A percentile compares a stretch with the other conserved stretches of the same genome.
phyloP scores from a whole-genome alignment of 441 rosid genomes.

The Adansonia madagascariensis region DNA sequence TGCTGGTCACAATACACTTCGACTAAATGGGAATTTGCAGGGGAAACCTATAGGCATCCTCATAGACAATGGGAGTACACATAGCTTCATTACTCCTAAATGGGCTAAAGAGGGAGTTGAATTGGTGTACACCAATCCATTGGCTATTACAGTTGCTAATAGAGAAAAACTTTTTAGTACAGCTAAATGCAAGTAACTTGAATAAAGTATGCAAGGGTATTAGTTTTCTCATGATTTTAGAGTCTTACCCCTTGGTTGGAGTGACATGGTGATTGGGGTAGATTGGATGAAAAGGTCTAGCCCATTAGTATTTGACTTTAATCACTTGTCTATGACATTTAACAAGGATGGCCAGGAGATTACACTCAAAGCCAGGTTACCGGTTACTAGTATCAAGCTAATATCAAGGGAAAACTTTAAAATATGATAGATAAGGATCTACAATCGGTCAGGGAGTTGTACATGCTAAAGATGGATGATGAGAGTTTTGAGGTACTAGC shows the following conservation, averaged over 20 bases:
- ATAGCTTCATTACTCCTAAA: not conserved
- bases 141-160: not conserved
- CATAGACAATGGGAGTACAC: not conserved
- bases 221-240: not conserved
- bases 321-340: too few relatives aligned
- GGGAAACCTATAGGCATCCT: not conserved
- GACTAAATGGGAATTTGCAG: not conserved
- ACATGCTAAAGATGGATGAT: not conserved
- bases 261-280: not conserved
- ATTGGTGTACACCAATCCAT: not conserved
- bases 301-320: too few relatives aligned
- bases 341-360: too few relatives aligned
- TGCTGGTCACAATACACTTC: not conserved
- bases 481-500: too few relatives aligned
- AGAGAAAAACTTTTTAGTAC: not conserved
- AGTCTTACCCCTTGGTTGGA: not conserved
- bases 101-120: too few relatives aligned
- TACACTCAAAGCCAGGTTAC: too few relatives aligned
- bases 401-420: too few relatives aligned
- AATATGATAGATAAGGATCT: too few relatives aligned
- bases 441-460: not conserved
- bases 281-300: not conserved
- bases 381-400: too few relatives aligned
- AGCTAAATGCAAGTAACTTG: not conserved
- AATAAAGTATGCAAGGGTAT: not conserved